phyloP scores from a whole-genome alignment of 2,329 filamentous ascomycete species.

The Drechslera avenae region DNA sequence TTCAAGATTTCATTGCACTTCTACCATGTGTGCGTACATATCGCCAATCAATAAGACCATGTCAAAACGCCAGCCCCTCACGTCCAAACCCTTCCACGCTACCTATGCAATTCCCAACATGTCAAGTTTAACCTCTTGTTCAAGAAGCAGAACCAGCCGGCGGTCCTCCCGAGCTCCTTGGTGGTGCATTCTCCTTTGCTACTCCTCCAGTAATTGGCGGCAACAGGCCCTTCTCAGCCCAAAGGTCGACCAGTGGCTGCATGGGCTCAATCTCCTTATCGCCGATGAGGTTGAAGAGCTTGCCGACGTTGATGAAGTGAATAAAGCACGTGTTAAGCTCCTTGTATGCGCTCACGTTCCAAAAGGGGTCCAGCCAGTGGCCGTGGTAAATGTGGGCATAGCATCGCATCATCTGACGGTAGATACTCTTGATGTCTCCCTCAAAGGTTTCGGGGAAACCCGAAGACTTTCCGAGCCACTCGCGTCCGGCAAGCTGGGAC shows the following conservation, averaged over 20 bases:
- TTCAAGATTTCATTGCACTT: constrained; percentile 12
- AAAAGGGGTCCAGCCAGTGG: constrained; percentile 59
- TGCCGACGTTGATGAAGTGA: constrained; percentile 66
- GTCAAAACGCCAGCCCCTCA: constrained; percentile 14
- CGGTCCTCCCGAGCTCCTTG: constrained; percentile 24
- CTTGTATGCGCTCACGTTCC: constrained; percentile 55
- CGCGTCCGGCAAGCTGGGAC: constrained; percentile 67
- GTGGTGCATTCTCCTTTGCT: constrained; percentile 28
- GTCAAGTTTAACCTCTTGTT: not conserved
- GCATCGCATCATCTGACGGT: constrained; percentile 61
- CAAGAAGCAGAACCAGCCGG: constrained; percentile 23
- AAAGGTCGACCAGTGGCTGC: constrained; percentile 91
- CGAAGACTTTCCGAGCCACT: constrained; percentile 88
- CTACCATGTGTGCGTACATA: constrained; percentile 6
- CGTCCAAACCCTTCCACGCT: constrained; percentile 4
- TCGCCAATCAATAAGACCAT: constrained; percentile 11
- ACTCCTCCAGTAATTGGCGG: constrained; percentile 51
- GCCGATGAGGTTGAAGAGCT: constrained; percentile 77
- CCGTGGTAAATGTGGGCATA: constrained; percentile 60
- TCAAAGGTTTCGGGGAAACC: constrained; percentile 63
- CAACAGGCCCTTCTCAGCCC: constrained; percentile 86
- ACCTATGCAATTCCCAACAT: constrained; percentile 12
- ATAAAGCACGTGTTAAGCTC: constrained; percentile 61
- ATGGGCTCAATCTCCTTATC: constrained; percentile 93
- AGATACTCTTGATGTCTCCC: constrained; percentile 77